Conservation (phyloP, 495 filamentous ascomycete species). For the Penicillium herquei region DNA sequence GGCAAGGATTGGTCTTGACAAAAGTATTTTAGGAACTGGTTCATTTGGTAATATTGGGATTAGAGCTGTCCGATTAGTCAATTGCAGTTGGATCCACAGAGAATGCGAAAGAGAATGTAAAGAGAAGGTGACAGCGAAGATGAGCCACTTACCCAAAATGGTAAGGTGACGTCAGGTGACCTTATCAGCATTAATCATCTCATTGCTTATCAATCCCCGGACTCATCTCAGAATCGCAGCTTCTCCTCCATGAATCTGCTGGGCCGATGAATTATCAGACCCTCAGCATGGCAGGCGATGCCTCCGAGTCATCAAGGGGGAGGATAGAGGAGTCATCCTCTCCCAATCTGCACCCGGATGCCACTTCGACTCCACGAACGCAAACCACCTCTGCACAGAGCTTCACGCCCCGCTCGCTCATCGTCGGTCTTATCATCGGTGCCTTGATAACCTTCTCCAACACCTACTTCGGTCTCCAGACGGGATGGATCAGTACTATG, state of each 20-base stretch:
- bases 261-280: conserved; percentile 40
- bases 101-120: no score
- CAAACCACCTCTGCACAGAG: conserved; percentile 38
- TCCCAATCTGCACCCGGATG: neutral
- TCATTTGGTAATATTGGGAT: neutral
- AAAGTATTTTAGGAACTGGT: neutral
- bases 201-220: conserved; percentile 15
- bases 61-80: no score
- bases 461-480: conserved; percentile 97
- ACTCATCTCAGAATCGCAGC: neutral
- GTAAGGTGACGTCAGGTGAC: conserved; percentile 25
- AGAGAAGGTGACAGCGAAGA: no score
- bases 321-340: conserved; percentile 9
- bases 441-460: conserved; percentile 92
- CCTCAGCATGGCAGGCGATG: conserved; percentile 34
- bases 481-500: conserved; percentile 86
- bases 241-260: conserved; percentile 6
- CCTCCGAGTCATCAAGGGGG: conserved; percentile 11
- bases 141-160: neutral
- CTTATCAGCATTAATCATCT: conserved; percentile 20
- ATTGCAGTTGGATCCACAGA: no score
- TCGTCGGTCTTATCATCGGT: conserved; percentile 80
- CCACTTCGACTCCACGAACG: conserved; percentile 5
- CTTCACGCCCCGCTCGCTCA: conserved; percentile 80
- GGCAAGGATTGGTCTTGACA: neutral